Evolutionary conservation across 768 basidiomycete genomes (phyloP), one percentile per base, ranked within the genome.

Genomic region (Lyophyllum semitale): DNA sequence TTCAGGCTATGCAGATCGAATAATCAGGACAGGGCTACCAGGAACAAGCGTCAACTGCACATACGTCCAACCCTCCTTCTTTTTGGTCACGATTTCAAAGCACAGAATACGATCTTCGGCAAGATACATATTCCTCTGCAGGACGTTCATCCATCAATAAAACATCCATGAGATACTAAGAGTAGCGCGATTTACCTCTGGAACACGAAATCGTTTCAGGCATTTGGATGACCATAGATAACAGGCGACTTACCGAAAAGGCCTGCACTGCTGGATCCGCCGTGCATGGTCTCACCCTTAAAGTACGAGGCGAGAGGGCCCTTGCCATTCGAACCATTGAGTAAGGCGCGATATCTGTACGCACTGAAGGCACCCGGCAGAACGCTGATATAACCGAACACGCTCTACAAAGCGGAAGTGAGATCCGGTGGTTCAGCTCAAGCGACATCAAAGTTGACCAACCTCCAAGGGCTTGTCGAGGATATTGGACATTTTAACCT

Each of bases 401-500:
- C 87, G 66, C 89, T 91, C 87, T 80, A 58, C 37, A 29, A 29
- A 40, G 23, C 23, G 47, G 13, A 32, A 4, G 20, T 26, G 38
- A 53, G 43, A 52, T 8, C 11, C 55, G 22, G 53, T 35, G 44
- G 23, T 13, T 35, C 46, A 49, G n/a, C 23, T n/a, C 22, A 9
- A 35, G 37, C 29, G 11, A 25, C n/a, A 26, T 37, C 13, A 25
- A 51, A 32, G 17, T 32, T 32, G 33, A 69, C 81, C 48, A 66
- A 92, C 78, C 84, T 98, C 95, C 48, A 95, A 81, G 0, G 95
- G 95, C 70, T 98, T 98, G 70, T 98, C 95, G 32, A 98, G 84
- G 60, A 96, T 91, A 66, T 97, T 95, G 23, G 93, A 93, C 88
- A 92, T 93, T 77, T 96, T 96, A 77, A 96, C 95, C 85, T 88